Percentiles rank a stretch among this genome's conserved stretches.
phyloP scores from a whole-genome alignment of 169 alveolate genomes.

The Plasmodium vivax region DNA sequence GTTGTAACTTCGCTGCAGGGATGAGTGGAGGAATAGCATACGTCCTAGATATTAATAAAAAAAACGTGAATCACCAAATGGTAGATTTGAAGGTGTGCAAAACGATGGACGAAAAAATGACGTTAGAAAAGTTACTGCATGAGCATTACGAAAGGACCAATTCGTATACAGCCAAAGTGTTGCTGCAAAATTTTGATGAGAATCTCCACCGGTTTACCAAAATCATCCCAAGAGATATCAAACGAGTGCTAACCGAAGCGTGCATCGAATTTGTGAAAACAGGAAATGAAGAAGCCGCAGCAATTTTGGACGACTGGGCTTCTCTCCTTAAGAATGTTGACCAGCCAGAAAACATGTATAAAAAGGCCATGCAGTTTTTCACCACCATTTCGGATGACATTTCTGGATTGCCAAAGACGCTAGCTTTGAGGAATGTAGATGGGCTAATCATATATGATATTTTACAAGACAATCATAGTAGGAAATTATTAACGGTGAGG shows the following conservation, averaged over 20 bases:
- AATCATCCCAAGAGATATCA: conserved; percentile 77
- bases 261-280: conserved; percentile 78
- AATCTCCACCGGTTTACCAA: conserved; percentile 68
- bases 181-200: conserved; percentile 58
- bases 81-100: conserved; percentile 78
- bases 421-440: conserved; percentile 67
- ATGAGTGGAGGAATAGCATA: conserved; percentile 89
- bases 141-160: conserved; percentile 77
- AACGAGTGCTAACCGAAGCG: conserved; percentile 78
- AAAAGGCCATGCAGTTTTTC: conserved; percentile 74
- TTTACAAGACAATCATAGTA: conserved; percentile 19
- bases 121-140: conserved; percentile 72
- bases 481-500: conserved; percentile 23
- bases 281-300: conserved; percentile 78
- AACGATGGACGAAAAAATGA: conserved; percentile 76
- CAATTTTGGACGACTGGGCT: conserved; percentile 78
- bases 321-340: conserved; percentile 68
- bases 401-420: conserved; percentile 51
- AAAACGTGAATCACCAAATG: conserved; percentile 76
- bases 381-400: conserved; percentile 68
- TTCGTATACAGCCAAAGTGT: conserved; percentile 75
- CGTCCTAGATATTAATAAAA: conserved; percentile 76
- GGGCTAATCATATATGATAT: conserved; percentile 66
- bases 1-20: conserved; percentile 88
- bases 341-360: conserved; percentile 75